These are phyloP conservation scores for Zizania latifolia DNA, from an alignment of 176 grass and related monocot species.

Conservation along the genomic window DNA sequence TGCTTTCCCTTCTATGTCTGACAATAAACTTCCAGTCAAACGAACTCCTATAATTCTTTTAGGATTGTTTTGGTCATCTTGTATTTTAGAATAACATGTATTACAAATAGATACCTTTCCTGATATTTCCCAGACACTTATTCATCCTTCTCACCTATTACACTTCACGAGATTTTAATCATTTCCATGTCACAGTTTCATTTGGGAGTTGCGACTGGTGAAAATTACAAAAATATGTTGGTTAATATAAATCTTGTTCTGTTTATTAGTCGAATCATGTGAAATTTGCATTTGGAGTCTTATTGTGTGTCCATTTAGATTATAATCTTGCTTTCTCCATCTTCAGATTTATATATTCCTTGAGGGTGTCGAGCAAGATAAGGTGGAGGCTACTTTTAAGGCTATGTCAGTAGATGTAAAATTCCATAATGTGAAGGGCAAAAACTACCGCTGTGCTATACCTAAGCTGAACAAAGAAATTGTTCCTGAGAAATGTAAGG, in stretches of 20 bases:
- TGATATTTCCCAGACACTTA: too few relatives aligned
- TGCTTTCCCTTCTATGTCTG: neutral
- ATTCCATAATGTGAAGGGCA: constrained; percentile 76
- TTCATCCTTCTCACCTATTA: too few relatives aligned
- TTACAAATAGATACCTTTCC: too few relatives aligned
- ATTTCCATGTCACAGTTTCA: neutral
- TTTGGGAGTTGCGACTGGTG: neutral
- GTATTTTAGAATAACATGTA: too few relatives aligned
- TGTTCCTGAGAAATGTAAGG: constrained; percentile 76
- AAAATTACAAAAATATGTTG: neutral
- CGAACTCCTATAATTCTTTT: neutral
- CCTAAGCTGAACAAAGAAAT: constrained; percentile 85
- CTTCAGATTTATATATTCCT: constrained; percentile 64
- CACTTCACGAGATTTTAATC: neutral
- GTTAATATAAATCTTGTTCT: neutral
- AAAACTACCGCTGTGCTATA: constrained; percentile 78
- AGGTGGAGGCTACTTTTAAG: constrained; percentile 56
- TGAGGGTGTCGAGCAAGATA: constrained; percentile 66
- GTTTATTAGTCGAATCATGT: neutral
- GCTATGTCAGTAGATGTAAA: constrained; percentile 66
- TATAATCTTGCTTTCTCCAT: constrained; percentile 12
- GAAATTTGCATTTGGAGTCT: neutral
- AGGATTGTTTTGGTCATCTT: neutral
- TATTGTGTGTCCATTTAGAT: neutral
- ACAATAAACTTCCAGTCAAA: neutral